These are phyloP conservation scores for Microbotryum lychnidis-dioicae DNA, from an alignment of 1,284 basidiomycete genomes.

Conservation along the genomic window DNA sequence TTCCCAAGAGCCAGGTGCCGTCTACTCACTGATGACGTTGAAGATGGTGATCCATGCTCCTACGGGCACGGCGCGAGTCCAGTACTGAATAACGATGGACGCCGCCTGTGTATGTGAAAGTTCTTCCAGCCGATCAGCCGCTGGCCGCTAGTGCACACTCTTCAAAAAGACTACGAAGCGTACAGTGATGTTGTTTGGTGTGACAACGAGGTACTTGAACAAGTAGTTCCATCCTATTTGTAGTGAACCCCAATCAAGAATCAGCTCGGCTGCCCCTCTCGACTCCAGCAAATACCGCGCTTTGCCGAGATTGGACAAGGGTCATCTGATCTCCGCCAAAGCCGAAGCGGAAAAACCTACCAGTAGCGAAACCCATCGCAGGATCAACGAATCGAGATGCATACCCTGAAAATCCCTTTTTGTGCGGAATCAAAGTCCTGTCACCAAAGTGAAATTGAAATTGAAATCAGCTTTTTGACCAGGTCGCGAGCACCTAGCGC, in stretches of 20 bases:
- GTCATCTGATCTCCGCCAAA: background rate
- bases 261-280: too few relatives aligned
- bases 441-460: too few relatives aligned
- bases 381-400: slow-evolving; percentile 45
- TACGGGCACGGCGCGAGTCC: slow-evolving; percentile 14
- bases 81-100: slow-evolving; percentile 33
- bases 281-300: background rate
- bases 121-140: slow-evolving; percentile 6
- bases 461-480: too few relatives aligned
- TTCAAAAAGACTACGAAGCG: too few relatives aligned
- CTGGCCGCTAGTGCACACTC: slow-evolving; percentile 1
- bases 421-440: background rate
- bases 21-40: slow-evolving; percentile 33
- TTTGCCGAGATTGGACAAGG: background rate
- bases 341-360: slow-evolving; percentile 7
- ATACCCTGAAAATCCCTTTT: slow-evolving; percentile 32
- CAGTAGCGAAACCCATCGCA: slow-evolving; percentile 41
- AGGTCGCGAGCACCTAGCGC: too few relatives aligned
- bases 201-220: slow-evolving; percentile 41
- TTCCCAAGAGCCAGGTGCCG: too few relatives aligned
- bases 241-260: too few relatives aligned
- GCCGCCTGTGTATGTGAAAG: slow-evolving; percentile 24
- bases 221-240: background rate
- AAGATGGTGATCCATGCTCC: slow-evolving; percentile 41
- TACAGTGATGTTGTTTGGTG: slow-evolving; percentile 42